These are phyloP conservation scores for Bruguiera hainesii DNA, from an alignment of 441 rosid genomes.

Conservation along the genomic window DNA sequence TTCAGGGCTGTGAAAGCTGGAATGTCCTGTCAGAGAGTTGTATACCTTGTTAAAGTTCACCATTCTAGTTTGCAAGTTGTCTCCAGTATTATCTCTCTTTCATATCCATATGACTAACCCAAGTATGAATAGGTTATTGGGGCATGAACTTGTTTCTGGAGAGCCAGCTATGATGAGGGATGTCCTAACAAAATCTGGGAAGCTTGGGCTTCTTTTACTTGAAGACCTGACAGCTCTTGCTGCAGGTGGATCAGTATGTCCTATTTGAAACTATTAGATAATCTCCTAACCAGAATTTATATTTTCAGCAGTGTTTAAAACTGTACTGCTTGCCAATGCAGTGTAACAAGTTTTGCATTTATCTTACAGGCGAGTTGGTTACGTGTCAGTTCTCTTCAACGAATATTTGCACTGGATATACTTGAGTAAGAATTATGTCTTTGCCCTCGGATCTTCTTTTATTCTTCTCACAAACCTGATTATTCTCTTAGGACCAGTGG, in stretches of 20 bases:
- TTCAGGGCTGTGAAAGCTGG: neutral
- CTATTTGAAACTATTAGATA: conserved; percentile 40
- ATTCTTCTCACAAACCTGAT: neutral
- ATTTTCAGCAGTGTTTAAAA: conserved; percentile 5
- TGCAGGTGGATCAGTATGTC: conserved; percentile 99
- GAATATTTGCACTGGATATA: conserved; percentile 87
- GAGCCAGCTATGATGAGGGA: conserved; percentile 47
- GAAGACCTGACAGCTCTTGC: conserved; percentile 99
- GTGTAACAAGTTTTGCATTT: conserved; percentile 19
- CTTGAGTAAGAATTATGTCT: conserved; percentile 78
- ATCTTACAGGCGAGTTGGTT: conserved; percentile 80
- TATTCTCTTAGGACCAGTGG: neutral
- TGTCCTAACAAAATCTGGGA: conserved; percentile 60
- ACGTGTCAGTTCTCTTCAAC: conserved; percentile 70
- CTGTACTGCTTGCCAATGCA: conserved; percentile 14
- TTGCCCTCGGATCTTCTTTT: conserved; percentile 12
- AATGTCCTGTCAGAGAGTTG: neutral
- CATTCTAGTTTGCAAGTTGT: neutral
- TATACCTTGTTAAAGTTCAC: neutral
- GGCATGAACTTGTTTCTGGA: conserved; percentile 49
- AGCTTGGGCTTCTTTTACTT: conserved; percentile 88
- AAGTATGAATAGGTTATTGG: conserved; percentile 56
- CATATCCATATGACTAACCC: conserved; percentile 26
- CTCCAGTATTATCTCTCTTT: conserved; percentile 13
- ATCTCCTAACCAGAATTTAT: conserved; percentile 13